These are phyloP conservation scores for Saturnispora silvae DNA, from an alignment of 805 yeast species.

Conservation along the genomic window DNA sequence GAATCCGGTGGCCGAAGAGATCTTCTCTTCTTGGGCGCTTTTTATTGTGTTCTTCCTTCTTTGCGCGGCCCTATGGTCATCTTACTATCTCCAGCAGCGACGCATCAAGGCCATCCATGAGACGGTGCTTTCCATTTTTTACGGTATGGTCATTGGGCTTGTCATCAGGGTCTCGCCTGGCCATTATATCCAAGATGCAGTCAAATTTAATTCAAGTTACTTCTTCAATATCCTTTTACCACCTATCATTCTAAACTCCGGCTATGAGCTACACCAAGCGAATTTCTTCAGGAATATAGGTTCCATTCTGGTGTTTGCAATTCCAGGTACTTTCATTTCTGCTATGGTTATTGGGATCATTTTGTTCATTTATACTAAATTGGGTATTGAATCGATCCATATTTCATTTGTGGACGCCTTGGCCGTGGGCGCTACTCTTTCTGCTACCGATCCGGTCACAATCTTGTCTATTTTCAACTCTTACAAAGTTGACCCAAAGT, in stretches of 20 bases:
- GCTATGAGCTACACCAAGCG: constrained; percentile 92
- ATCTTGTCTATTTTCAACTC: constrained; percentile 93
- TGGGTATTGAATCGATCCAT: constrained; percentile 81
- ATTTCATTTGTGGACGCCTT: constrained; percentile 95
- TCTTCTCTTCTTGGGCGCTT: constrained; percentile 94
- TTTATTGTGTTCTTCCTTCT: constrained; percentile 73
- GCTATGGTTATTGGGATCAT: constrained; percentile 86
- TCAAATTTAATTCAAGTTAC: constrained; percentile 86
- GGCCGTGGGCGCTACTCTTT: constrained; percentile 93
- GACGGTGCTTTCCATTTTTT: constrained; percentile 89
- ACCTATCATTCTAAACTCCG: constrained; percentile 92
- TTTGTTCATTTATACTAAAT: constrained; percentile 76
- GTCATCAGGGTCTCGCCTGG: constrained; percentile 89
- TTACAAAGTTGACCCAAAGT: constrained; percentile 94
- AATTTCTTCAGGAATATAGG: constrained; percentile 90
- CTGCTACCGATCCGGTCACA: constrained; percentile 98
- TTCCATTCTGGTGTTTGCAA: constrained; percentile 85
- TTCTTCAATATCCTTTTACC: constrained; percentile 91
- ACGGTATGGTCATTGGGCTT: constrained; percentile 93
- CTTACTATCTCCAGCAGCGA: constrained; percentile 83
- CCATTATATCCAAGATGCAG: constrained; percentile 93
- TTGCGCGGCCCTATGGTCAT: constrained; percentile 88
- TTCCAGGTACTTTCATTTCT: constrained; percentile 92
- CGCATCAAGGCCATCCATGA: constrained; percentile 95
- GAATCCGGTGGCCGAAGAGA: constrained; percentile 88